A percentile compares a stretch with the other conserved stretches of the same genome.
phyloP scores from a whole-genome alignment of 129 eudicot species.

The Chrysanthemum makinoi region DNA sequence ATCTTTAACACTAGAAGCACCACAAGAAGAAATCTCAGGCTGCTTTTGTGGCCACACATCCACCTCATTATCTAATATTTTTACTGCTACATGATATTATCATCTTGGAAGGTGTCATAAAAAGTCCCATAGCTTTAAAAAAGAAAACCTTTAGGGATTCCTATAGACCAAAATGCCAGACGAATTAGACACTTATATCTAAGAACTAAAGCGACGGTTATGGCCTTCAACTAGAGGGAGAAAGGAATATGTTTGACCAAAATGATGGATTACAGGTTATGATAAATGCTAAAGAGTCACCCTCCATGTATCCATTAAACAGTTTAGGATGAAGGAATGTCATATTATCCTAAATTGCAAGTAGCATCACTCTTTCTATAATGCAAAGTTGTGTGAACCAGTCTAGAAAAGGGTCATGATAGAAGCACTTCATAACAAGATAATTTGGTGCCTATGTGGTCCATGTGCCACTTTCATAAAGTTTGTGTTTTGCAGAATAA shows the following conservation, averaged over 20 bases:
- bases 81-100: no score
- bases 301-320: background rate
- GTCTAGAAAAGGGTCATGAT: background rate
- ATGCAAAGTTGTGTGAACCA: background rate
- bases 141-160: no score
- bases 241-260: background rate
- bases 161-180: no score
- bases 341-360: background rate
- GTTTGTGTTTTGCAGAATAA: background rate
- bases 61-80: no score
- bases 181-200: no score
- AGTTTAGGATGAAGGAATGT: background rate
- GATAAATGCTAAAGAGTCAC: background rate
- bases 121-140: no score
- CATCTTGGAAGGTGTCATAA: no score
- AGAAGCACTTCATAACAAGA: background rate
- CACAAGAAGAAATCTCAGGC: no score
- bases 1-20: no score
- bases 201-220: no score
- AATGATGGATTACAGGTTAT: background rate
- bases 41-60: background rate
- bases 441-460: background rate
- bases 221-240: no score
- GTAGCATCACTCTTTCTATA: background rate
- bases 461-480: background rate